Evolutionary conservation across 371 early-diverging fungal species (phyloP).

Genomic region (Mucor piriformis): DNA sequence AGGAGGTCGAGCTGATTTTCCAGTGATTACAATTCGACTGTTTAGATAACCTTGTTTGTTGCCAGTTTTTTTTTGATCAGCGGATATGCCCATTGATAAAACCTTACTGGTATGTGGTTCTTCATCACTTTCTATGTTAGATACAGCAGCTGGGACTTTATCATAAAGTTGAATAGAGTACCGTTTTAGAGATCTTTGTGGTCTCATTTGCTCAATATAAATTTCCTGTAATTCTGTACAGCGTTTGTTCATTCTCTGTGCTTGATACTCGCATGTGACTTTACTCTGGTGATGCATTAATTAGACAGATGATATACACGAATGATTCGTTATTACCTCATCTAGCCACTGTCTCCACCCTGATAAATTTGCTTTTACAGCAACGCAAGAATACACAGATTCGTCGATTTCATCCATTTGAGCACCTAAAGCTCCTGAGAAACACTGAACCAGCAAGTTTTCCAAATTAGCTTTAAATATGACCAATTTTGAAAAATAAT

Average conservation of each 20-base stretch:
- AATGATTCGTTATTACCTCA: background rate
- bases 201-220: constrained; percentile 38
- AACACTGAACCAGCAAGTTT: constrained; percentile 37
- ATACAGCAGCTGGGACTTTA: background rate
- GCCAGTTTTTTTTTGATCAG: background rate
- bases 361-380: constrained; percentile 27
- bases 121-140: background rate
- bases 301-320: too few species aligned
- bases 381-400: constrained; percentile 24
- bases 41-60: constrained; percentile 45
- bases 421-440: constrained; percentile 37
- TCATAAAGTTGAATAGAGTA: constrained; percentile 20
- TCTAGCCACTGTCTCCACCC: constrained; percentile 49
- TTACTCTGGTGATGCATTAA: constrained; percentile 27
- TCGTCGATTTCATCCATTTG: constrained; percentile 42
- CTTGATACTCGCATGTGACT: constrained; percentile 35
- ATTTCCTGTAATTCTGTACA: constrained; percentile 31
- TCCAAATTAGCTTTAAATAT: constrained; percentile 42
- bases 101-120: background rate
- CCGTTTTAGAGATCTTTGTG: constrained; percentile 35
- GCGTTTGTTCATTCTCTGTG: constrained; percentile 31
- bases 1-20: constrained; percentile 36
- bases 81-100: background rate
- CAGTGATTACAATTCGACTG: constrained; percentile 17
- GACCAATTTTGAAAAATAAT: constrained; percentile 35